Evolutionary conservation across 2,329 filamentous ascomycete species (phyloP), one percentile per base, ranked within the genome.

Genomic region (Sclerotinia borealis): DNA sequence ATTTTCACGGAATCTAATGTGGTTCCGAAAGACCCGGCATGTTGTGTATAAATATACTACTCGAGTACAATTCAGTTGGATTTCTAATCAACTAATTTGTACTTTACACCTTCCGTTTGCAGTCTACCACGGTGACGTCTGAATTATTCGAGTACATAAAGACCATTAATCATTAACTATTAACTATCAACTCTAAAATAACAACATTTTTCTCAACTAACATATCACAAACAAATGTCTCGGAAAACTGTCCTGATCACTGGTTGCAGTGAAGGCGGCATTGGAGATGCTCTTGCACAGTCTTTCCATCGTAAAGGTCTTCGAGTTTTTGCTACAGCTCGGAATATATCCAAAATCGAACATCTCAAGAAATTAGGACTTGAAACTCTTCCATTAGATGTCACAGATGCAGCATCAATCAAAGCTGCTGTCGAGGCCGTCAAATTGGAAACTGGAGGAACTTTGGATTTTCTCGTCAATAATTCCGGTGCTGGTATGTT

Each of bases 391-490:
- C 36, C 67, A 1, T 70, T 81, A 1, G 79, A 81, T 64, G 77
- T 80, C 5, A 75, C 73, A 4, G 72, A 75, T 37, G 41, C 69
- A 7, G 67, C 68, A 1, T 79, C 75, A 1, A 76, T 81, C 63
- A 62, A 67, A 34, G 4, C 39, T 31, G 73, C 74, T 3, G 74
- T 75, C 39, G 69, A 70, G 7, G 63, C 70, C 15, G 72, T 80
- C 29, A 63, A 68, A 6, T 61, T 61, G 11, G 67, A 71, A 10
- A 76, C 76, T 0, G 76, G 72, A 29, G 75, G 75, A 17, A 74
- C 65, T 19, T 72, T 80, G 15, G 76, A 80, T 63, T 74, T 69
- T 25, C 72, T 80, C 2, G 71, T 80, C 52, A 81, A 81, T 67
- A 81, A 80, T 68, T 76, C 79, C 8, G 78, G 77, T 17, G 66